These are phyloP conservation scores for Calonectria fujianensis DNA, from an alignment of 2,329 filamentous ascomycete genomes.

Conservation along the genomic window DNA sequence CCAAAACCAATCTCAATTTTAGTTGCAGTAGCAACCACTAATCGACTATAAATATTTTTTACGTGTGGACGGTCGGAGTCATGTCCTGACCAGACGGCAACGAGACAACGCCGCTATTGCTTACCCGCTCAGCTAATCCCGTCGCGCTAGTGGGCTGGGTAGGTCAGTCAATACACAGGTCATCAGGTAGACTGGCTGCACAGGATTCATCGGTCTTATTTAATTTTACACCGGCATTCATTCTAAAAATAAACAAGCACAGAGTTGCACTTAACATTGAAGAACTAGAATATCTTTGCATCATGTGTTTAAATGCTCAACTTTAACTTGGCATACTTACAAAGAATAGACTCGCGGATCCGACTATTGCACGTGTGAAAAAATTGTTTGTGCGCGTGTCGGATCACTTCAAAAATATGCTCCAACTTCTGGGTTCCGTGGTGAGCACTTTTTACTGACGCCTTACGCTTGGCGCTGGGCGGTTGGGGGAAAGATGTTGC, in stretches of 20 bases:
- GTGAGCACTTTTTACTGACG: too few species aligned
- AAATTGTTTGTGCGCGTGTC: too few species aligned
- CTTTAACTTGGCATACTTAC: too few species aligned
- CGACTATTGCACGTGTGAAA: too few species aligned
- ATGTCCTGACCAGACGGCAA: not conserved
- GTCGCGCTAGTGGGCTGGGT: not conserved
- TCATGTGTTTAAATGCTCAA: not conserved
- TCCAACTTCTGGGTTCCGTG: too few species aligned
- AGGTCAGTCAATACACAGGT: not conserved
- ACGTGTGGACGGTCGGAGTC: too few species aligned
- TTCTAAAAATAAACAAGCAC: not conserved
- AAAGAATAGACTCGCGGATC: too few species aligned
- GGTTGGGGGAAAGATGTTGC: too few species aligned
- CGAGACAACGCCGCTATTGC: not conserved
- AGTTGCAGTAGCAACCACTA: not conserved
- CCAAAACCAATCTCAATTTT: not conserved
- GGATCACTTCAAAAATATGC: too few species aligned
- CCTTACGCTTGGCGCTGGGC: too few species aligned
- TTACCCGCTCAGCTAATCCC: slow-evolving; percentile 5
- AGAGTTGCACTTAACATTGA: not conserved
- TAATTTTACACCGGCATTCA: not conserved
- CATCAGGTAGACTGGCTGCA: not conserved
- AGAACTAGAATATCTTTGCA: not conserved
- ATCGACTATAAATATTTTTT: not conserved
- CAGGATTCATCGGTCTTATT: not conserved